Base-by-base conservation (phyloP, 352 stramenopile species). In the Albugo candida region DNA sequence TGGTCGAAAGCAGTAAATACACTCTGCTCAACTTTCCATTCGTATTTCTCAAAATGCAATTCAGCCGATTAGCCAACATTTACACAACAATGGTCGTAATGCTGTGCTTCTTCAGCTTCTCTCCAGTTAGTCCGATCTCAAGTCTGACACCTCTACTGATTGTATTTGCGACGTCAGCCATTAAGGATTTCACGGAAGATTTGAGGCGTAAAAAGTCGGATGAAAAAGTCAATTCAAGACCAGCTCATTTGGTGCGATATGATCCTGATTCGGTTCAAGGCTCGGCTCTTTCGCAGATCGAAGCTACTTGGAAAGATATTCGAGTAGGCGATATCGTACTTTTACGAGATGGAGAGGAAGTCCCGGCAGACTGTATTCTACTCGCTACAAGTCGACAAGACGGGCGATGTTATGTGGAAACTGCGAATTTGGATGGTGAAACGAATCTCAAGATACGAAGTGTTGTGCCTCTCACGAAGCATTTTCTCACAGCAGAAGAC, bases 11-110 rank as follows among this genome's bases (percentile, higher is more conserved):
- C 48, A 92, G 76, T 70, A 91, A 92, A 73, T 93, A 93, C 64
- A 93, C 81, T 35, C 73, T 75, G 53, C 92, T 84, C 70, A 93
- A 92, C 63, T 93, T 93, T 48, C 57, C 76, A 52, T 88, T 87
- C 48, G 71, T 92, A 19, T 92, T 91, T 24, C 57, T 93, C 39
- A 85, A 87, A 62, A 86, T 91, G 70, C 81, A 93, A 58, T 93
- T 93, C 58, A 89, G 75, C 50, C 75, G 81, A 41, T 61, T 93
- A 13, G 81, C 81, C 14, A 93, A 93, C 47, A 55, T 92, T 24
- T 93, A 92, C 60, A 92, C 80, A 48, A 88, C 75, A 11, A 88
- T 93, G 35, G 72, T 93, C 21, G 77, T 92, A 24, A 73, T 67
- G 49, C 52, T 93, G n/a, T 93, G 81, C 55, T 93, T 92, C 46